phyloP scores from a whole-genome alignment of 257 asterid genomes.

The Craterostigma plantagineum region DNA sequence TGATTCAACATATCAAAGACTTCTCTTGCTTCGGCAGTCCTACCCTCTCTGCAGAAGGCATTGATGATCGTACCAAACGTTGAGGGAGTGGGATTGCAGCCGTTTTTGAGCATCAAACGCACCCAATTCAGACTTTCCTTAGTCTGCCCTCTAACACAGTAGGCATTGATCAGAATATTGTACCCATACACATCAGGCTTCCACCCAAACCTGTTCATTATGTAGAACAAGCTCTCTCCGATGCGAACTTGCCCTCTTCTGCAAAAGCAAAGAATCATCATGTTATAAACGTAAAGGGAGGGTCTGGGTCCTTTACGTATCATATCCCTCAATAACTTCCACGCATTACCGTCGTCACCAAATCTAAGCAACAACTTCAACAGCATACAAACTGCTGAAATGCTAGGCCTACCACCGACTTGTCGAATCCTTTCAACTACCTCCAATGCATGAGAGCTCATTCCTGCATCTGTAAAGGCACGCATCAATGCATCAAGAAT shows the following conservation, averaged over 20 bases:
- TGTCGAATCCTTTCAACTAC: slow-evolving; percentile 51
- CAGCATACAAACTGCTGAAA: slow-evolving; percentile 48
- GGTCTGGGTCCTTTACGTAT: slow-evolving; percentile 54
- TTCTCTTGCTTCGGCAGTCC: slow-evolving; percentile 50
- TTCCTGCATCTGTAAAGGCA: slow-evolving; percentile 50
- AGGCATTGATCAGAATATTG: slow-evolving; percentile 70
- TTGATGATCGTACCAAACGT: slow-evolving; percentile 47
- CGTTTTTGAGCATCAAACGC: slow-evolving; percentile 48
- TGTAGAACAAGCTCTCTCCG: slow-evolving; percentile 58
- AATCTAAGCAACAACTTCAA: slow-evolving; percentile 40
- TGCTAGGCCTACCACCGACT: slow-evolving; percentile 43
- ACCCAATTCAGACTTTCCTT: slow-evolving; percentile 39
- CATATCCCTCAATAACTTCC: slow-evolving; percentile 67
- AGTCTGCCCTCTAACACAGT: slow-evolving; percentile 60
- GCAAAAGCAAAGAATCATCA: slow-evolving; percentile 73
- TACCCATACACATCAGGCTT: slow-evolving; percentile 49
- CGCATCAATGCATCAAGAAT: slow-evolving; percentile 75
- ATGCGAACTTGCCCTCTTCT: slow-evolving; percentile 32
- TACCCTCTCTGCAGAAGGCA: slow-evolving; percentile 78
- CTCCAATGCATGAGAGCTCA: slow-evolving; percentile 44
- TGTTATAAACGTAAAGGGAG: slow-evolving; percentile 30
- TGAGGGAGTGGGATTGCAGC: slow-evolving; percentile 42
- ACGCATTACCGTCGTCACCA: slow-evolving; percentile 62
- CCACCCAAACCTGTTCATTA: slow-evolving; percentile 59
- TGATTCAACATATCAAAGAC: slow-evolving; percentile 43